phyloP scores from a whole-genome alignment of 345 rosid species.

The Garcia nutans region DNA sequence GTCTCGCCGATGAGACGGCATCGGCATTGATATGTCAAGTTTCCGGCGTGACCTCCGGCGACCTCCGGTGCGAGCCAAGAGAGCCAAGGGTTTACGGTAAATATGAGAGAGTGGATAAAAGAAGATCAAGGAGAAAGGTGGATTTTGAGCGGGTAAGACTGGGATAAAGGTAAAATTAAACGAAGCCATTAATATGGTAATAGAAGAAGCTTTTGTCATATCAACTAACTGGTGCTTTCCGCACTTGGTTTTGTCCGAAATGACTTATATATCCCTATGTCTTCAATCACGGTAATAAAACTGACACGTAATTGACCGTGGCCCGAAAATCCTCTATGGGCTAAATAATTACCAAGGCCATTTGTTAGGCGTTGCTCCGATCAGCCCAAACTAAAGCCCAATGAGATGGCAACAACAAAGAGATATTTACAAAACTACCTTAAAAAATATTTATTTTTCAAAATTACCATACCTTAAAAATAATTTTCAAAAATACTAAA shows the following conservation, averaged over 20 bases:
- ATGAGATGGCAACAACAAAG: not conserved
- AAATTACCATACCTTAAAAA: too few species aligned
- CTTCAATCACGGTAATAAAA: not conserved
- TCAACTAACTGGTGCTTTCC: not conserved
- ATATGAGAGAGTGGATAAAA: slow-evolving; percentile 7
- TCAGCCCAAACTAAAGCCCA: not conserved
- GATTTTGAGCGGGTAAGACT: slow-evolving; percentile 14
- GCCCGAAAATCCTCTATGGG: not conserved
- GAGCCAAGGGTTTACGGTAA: not conserved
- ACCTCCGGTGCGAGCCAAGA: not conserved
- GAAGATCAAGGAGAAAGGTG: not conserved
- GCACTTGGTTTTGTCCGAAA: not conserved
- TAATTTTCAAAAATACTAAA: too few species aligned
- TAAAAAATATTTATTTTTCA: too few species aligned
- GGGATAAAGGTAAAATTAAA: not conserved
- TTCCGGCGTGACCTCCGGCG: slow-evolving; percentile 22
- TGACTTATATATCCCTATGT: not conserved
- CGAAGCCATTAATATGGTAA: slow-evolving; percentile 21
- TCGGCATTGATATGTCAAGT: slow-evolving; percentile 21
- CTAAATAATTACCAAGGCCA: not conserved
- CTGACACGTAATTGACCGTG: not conserved
- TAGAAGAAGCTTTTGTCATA: not conserved
- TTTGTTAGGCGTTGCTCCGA: not conserved
- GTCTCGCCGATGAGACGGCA: slow-evolving; percentile 46
- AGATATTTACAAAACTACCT: too few species aligned